A percentile compares a stretch with the other conserved stretches of the same genome.
phyloP scores from a whole-genome alignment of 2,329 filamentous ascomycete species.

The Fusarium sp. region DNA sequence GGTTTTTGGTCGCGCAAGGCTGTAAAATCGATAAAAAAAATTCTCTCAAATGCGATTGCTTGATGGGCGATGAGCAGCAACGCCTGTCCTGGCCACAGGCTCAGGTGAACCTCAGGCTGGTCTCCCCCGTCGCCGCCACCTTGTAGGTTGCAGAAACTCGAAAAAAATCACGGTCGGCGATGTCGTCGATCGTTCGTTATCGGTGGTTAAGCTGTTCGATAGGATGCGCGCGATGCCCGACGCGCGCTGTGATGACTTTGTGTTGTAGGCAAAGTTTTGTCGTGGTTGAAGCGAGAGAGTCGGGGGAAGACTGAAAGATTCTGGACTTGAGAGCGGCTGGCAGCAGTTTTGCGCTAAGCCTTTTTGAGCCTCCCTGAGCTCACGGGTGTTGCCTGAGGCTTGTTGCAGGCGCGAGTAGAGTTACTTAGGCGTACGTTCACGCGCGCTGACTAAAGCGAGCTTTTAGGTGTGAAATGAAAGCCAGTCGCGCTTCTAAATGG shows the following conservation, averaged over 20 bases:
- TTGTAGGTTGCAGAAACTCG: slow-evolving; percentile 53
- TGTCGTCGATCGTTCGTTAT: slow-evolving; percentile 50
- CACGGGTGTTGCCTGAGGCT: slow-evolving; percentile 44
- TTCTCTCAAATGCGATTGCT: slow-evolving; percentile 49
- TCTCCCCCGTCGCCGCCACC: slow-evolving; percentile 61
- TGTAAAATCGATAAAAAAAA: slow-evolving; percentile 52
- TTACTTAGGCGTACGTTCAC: slow-evolving; percentile 33
- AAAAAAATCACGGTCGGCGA: slow-evolving; percentile 53
- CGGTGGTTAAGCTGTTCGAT: slow-evolving; percentile 46
- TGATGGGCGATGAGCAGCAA: slow-evolving; percentile 58
- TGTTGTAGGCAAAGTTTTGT: slow-evolving; percentile 57
- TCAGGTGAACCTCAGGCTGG: slow-evolving; percentile 61
- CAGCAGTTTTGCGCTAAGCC: slow-evolving; percentile 43
- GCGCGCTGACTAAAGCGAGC: slow-evolving; percentile 42
- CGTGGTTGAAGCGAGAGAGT: slow-evolving; percentile 58
- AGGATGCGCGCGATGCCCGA: slow-evolving; percentile 61
- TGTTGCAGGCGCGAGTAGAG: slow-evolving; percentile 11
- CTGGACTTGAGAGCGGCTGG: slow-evolving; percentile 58
- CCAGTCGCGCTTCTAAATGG: slow-evolving; percentile 15
- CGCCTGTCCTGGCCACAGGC: slow-evolving; percentile 61
- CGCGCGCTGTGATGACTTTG: slow-evolving; percentile 64
- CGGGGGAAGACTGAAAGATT: slow-evolving; percentile 58
- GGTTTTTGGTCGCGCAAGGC: slow-evolving; percentile 42
- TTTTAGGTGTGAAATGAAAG: not conserved
- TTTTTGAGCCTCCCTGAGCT: slow-evolving; percentile 35